Evolutionary conservation across 1,284 basidiomycete genomes (phyloP), one percentile per base, ranked within the genome.

Genomic region (Trichosporon faecale): DNA sequence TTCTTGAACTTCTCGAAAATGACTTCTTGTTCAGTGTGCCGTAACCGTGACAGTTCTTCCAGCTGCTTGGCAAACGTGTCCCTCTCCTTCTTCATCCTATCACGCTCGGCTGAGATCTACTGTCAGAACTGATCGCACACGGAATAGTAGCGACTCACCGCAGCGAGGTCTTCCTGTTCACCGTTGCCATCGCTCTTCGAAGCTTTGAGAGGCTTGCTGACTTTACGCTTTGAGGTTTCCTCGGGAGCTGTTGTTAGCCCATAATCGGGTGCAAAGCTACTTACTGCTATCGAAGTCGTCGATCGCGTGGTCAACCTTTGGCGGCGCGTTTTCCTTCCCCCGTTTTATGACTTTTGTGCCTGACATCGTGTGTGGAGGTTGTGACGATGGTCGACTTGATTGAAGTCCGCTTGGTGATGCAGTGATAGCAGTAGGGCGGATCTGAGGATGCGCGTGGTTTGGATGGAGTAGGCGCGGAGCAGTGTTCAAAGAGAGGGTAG

Each of bases 31-130:
- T 74, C 77, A 1, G 76, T 77, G n/a, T 73, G 71, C 21, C 78
- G 73, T 21, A 77, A 63, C 21, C 76, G 77, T 1, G 79, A 77
- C 57, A 84, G 69, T 57, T 82, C 79, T 63, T 82, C 81, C 66
- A 84, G 82, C 72, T 84, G 82, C 66, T 78, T 79, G 1, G 78
- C 72, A 46, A 77, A 80, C 0, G 72, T 72, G 65, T 83, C 82
- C 8, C 80, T 68, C 69, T 82, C 80, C 0, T 70, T 66, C 31
- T 71, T 69, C 18, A 76, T 46, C 25, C 78, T 73, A 49, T 79
- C 77, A 25, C 77, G 64, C 57, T 80, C 79, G 0, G 76, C 71
- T 9, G 73, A 74, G 46, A 78, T 68, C 80, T 80, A 44, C 12
- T 25, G 63, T 55, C 21, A 61, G 33, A 5, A 9, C 12, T 8